Base-by-base conservation (phyloP, 495 filamentous ascomycete species). In the Pyronema omphalodes region DNA sequence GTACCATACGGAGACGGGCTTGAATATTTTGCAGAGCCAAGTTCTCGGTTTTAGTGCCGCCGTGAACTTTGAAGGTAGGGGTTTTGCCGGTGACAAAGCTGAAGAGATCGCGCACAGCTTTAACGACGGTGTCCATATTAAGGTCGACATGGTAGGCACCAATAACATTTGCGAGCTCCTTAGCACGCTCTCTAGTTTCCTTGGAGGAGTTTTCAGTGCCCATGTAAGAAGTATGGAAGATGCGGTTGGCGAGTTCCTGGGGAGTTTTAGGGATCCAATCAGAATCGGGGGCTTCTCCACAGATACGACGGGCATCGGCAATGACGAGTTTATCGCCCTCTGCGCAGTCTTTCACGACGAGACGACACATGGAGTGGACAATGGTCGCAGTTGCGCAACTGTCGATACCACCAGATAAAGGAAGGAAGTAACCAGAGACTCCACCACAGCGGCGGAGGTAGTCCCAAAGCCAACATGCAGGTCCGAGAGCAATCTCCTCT, bases 221-320 rank as follows among this genome's bases (percentile, higher is more conserved):
- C 82, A 95, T 86, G 67, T 82, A 94, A 43, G 69, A 65, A 0
- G 87, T 93, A 47, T 79, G 74, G 61, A 93, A 85, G 33, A 91
- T 72, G 17, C 66, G 69, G 50, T 61, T 58, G 67, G 72, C 78
- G 76, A 86, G 71, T 36, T 83, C 80, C 60, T 84, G 72, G 0
- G 77, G 71, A 0, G 73, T 76, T 37, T 69, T 66, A 4, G 80
- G 83, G 2, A 82, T 53, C 69, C 73, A 74, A 6, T 59, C 65
- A 3, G 71, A 71, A 12, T 66, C 70, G 29, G 70, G 72, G 6
- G 69, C 66, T 55, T 79, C 77, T 11, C 72, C 73, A 12, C 71
- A 74, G 8, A 94, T 74, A 3, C 75, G 71, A 29, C 74, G 75
- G 0, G 81, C 74, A 61, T 93, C 85, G 19, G 67, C 71, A 54